Conservation (phyloP, 352 stramenopile species). For the Phytophthora pseudosyringae region DNA sequence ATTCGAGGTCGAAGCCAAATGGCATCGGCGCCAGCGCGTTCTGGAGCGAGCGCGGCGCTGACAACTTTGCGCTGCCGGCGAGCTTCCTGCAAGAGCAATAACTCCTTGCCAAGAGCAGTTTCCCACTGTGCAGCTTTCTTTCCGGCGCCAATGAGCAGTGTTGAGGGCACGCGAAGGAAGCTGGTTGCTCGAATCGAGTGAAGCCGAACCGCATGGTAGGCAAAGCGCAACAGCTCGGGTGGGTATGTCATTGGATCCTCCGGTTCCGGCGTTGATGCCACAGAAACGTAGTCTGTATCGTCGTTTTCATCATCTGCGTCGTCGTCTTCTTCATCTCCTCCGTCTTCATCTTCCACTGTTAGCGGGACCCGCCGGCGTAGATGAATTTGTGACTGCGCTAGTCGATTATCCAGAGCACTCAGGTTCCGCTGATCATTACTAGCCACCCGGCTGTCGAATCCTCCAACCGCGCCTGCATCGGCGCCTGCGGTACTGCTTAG, state of each 20-base stretch:
- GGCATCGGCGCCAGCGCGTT: conserved; percentile 35
- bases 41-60: conserved; percentile 22
- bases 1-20: conserved; percentile 44
- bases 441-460: conserved; percentile 6
- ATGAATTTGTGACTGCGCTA: conserved; percentile 34
- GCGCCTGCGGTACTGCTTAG: conserved; percentile 32
- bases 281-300: conserved; percentile 6
- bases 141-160: conserved; percentile 33
- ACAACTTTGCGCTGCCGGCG: conserved; percentile 50
- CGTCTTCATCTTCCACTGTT: conserved; percentile 1
- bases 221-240: conserved; percentile 58
- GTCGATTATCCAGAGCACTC: conserved; percentile 39
- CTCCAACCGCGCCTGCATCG: conserved; percentile 12
- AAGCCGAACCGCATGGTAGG: conserved; percentile 60
- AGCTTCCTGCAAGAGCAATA: conserved; percentile 58
- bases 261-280: conserved; percentile 7
- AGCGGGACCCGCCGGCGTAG: conserved; percentile 14
- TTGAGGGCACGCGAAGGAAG: conserved; percentile 62
- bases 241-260: conserved; percentile 28
- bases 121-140: conserved; percentile 37
- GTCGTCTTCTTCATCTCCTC: conserved; percentile 20
- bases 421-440: conserved; percentile 35
- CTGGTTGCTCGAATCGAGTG: conserved; percentile 66
- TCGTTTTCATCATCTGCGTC: conserved; percentile 25
- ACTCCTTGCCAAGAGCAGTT: conserved; percentile 63